Evolutionary conservation across 768 basidiomycete species (phyloP), one percentile per base, ranked within the genome.

Genomic region (Lactifluus echinatus): DNA sequence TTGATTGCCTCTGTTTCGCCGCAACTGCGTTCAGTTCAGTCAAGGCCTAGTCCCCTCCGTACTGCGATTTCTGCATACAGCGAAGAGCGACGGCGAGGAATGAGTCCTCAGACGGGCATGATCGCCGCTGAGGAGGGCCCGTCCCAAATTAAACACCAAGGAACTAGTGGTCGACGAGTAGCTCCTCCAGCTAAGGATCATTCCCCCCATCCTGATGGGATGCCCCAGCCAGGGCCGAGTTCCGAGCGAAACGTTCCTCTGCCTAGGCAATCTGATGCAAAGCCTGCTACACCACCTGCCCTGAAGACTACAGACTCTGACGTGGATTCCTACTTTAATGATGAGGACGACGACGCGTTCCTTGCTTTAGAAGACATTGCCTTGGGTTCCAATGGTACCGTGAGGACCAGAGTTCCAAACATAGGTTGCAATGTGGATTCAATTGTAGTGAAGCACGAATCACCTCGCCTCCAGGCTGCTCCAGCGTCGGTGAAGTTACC

Each of bases 261-360:
- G 12, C 24, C 34, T 19, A 26, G 42, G 42, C 52, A 43, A 31
- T 23, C 4, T 5, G 40, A 54, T 36, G 17, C 5, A 6, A 45
- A 43, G 7, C 14, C 33, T 28, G 42, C 23, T 19, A 10, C 2
- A 8, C 36, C 28, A 45, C 21, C 21, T 14, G 21, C 39, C 28
- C 58, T 31, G 37, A 54, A 50, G 21, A 36, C n/a, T 17, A 42
- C 47, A 15, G 53, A 59, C 29, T 50, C 57, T 15, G 62, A 47
- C 47, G 44, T 60, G 59, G 55, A 67, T 61, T 28, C 11, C 62
- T 23, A 68, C 67, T 63, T 63, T 66, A 40, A 53, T 23, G 45
- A 50, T n/a, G 42, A 53, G 26, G 57, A 59, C n/a, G 50, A 59
- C 14, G 53, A 50, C 1, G 47, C 28, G 5, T 21, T 55, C 37